A percentile compares a stretch with the other conserved stretches of the same genome.
phyloP scores from a whole-genome alignment of 805 yeast species.

The Metschnikowia chrysomelidarum region DNA sequence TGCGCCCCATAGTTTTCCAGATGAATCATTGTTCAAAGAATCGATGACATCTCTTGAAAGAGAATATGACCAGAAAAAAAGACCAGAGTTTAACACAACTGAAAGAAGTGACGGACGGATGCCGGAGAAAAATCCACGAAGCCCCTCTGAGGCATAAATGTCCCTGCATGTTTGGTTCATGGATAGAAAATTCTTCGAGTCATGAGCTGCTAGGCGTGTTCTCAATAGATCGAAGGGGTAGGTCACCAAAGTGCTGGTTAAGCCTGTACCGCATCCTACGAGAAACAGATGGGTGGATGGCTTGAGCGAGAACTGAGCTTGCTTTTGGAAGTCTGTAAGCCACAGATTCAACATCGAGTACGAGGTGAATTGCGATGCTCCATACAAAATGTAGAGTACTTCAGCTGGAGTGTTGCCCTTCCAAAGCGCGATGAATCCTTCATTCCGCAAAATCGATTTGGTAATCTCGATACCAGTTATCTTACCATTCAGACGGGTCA shows the following conservation, averaged over 20 bases:
- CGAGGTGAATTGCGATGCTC: constrained; percentile 79
- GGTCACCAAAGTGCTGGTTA: constrained; percentile 65
- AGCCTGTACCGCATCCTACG: constrained; percentile 78
- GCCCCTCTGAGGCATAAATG: constrained; percentile 36
- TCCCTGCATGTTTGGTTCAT: constrained; percentile 25
- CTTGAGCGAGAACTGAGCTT: constrained; percentile 23
- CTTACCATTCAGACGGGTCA: constrained; percentile 16
- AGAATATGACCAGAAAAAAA: constrained; percentile 72
- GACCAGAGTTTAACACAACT: constrained; percentile 68
- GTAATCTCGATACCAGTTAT: constrained; percentile 36
- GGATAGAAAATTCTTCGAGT: constrained; percentile 35
- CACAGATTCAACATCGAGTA: constrained; percentile 54
- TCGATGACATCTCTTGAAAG: constrained; percentile 38
- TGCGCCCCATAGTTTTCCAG: constrained; percentile 30
- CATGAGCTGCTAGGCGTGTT: constrained; percentile 78
- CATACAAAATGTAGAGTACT: constrained; percentile 77
- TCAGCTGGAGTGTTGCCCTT: constrained; percentile 95
- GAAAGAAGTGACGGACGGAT: constrained; percentile 53
- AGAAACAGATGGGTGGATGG: constrained; percentile 45
- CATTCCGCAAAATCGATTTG: constrained; percentile 48
- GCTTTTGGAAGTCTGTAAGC: constrained; percentile 31
- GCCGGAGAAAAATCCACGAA: constrained; percentile 50
- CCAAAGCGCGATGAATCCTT: constrained; percentile 83
- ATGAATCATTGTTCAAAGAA: constrained; percentile 18
- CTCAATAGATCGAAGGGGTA: constrained; percentile 91